phyloP scores from a whole-genome alignment of 75 land plant genomes.

The Chamaecyparis obtusa region DNA sequence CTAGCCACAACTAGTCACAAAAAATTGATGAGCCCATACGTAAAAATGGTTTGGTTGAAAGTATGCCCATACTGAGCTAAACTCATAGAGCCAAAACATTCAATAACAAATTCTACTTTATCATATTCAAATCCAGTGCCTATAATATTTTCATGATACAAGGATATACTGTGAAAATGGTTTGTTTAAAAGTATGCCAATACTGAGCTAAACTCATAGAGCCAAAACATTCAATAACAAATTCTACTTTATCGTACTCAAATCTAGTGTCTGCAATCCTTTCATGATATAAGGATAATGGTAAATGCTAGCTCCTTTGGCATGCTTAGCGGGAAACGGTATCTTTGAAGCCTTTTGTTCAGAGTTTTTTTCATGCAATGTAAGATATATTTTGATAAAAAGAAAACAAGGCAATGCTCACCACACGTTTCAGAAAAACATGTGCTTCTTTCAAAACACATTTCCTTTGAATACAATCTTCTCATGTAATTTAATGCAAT shows the following conservation, averaged over 20 bases:
- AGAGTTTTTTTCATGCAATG: neutral
- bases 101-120: neutral
- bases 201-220: neutral
- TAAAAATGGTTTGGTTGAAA: too few species aligned
- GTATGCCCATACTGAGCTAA: neutral
- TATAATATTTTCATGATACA: neutral
- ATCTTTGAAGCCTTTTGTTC: neutral
- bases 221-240: neutral
- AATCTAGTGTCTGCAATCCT: neutral
- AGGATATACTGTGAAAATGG: neutral
- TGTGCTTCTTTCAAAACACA: neutral
- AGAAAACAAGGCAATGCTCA: neutral
- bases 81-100: neutral
- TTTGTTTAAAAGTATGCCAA: neutral
- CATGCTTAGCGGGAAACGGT: neutral
- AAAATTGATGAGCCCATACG: neutral
- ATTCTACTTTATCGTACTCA: neutral
- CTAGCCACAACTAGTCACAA: neutral
- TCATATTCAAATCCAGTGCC: neutral
- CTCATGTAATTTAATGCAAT: neutral
- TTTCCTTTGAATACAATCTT: neutral
- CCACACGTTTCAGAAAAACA: neutral
- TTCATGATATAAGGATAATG: neutral
- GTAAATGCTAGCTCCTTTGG: neutral
- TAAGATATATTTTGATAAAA: neutral